Conservation (phyloP, 164 flowering plant species). For the Berberis vulgaris region DNA sequence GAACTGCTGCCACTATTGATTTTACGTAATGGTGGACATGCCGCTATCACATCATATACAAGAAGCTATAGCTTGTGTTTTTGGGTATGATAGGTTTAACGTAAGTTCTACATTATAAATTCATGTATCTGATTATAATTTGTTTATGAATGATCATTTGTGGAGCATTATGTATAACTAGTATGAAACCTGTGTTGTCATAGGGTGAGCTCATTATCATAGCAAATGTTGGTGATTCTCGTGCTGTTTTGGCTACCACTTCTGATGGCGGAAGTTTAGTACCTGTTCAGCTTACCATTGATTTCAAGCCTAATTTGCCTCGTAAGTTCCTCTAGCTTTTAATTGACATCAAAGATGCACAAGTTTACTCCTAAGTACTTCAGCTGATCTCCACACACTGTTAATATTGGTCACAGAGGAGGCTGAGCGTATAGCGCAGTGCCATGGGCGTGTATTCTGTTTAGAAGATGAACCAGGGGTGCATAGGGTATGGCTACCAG, state of each 20-base stretch:
- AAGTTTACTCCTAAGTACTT: conserved; percentile 23
- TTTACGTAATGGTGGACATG: too few relatives aligned
- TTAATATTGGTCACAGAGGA: conserved; percentile 46
- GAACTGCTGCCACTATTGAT: too few relatives aligned
- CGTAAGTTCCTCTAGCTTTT: conserved; percentile 57
- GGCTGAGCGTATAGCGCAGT: conserved; percentile 56
- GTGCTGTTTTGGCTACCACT: conserved; percentile 75
- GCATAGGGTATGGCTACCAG: conserved; percentile 70
- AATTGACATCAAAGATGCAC: conserved; percentile 46
- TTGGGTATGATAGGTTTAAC: too few relatives aligned
- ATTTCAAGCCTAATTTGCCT: conserved; percentile 79
- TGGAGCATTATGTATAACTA: neutral
- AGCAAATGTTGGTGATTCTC: conserved; percentile 90
- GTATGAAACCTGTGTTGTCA: conserved; percentile 10
- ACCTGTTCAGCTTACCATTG: conserved; percentile 68
- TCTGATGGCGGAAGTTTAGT: conserved; percentile 71
- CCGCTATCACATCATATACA: too few relatives aligned
- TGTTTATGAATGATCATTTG: too few relatives aligned
- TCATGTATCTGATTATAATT: too few relatives aligned
- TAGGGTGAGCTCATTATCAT: conserved; percentile 61
- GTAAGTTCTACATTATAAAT: too few relatives aligned
- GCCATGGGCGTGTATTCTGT: conserved; percentile 66
- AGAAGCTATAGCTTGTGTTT: too few relatives aligned
- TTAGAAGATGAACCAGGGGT: conserved; percentile 81
- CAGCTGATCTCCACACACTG: conserved; percentile 4